Percentiles rank a stretch among this genome's conserved stretches.
Conservation (phyloP, 2,329 filamentous ascomycete genomes). For the Pseudodiploospora longispora region DNA sequence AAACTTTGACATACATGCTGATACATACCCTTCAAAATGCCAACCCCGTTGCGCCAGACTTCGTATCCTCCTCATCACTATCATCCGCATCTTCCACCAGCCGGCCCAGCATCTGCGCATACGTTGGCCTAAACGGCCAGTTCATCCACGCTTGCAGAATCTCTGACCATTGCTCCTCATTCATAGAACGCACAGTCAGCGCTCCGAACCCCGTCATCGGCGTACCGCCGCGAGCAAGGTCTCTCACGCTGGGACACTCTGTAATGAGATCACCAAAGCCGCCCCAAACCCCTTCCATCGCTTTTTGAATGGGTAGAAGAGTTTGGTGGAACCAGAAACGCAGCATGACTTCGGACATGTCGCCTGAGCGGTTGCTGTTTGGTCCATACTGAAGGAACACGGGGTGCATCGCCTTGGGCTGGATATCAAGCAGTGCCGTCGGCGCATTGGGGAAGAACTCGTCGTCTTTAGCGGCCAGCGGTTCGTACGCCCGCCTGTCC, state of each 20-base stretch:
- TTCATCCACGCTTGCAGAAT: conserved; percentile 52
- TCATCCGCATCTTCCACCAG: conserved; percentile 22
- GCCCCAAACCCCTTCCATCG: conserved; percentile 47
- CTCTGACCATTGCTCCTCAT: conserved; percentile 46
- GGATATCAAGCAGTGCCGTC: conserved; percentile 57
- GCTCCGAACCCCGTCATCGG: conserved; percentile 29
- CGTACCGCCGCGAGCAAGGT: conserved; percentile 40
- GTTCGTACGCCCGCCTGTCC: conserved; percentile 65
- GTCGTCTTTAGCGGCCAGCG: conserved; percentile 44
- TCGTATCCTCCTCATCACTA: conserved; percentile 18
- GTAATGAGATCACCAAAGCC: conserved; percentile 48
- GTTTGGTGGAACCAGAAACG: conserved; percentile 34
- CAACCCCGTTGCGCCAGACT: conserved; percentile 12
- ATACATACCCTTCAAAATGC: conserved; percentile 1
- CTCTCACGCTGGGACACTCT: conserved; percentile 39
- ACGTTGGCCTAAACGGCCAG: conserved; percentile 56
- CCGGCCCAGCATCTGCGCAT: conserved; percentile 39
- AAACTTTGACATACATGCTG: no score
- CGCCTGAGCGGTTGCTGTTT: conserved; percentile 31
- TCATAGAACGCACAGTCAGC: conserved; percentile 41
- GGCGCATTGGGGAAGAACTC: conserved; percentile 61
- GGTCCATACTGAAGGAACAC: conserved; percentile 39
- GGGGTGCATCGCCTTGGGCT: conserved; percentile 47
- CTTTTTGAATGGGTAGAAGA: conserved; percentile 34
- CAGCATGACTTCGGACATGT: conserved; percentile 43